Evolutionary conservation across 2,329 filamentous ascomycete species (phyloP).

Genomic region (Xylariaceae sp.): DNA sequence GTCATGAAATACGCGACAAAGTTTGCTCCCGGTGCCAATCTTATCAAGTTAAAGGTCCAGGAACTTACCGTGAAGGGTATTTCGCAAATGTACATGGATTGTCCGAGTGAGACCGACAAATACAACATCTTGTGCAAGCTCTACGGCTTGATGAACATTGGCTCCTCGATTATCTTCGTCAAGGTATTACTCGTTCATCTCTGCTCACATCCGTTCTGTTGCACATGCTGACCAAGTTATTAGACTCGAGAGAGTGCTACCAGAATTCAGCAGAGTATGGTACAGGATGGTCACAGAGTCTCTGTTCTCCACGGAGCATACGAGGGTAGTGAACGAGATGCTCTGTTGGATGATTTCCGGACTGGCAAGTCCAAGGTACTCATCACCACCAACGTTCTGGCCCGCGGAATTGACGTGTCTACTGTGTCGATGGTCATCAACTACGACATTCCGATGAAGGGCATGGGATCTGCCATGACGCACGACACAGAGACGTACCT

Average conservation of each 20-base stretch:
- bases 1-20: conserved; percentile 76
- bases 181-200: conserved; percentile 47
- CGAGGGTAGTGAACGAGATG: conserved; percentile 76
- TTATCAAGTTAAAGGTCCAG: conserved; percentile 79
- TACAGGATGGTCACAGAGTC: conserved; percentile 82
- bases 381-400: conserved; percentile 94
- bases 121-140: conserved; percentile 85
- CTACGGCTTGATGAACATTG: conserved; percentile 93
- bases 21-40: conserved; percentile 80
- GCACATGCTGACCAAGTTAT: conserved; percentile 9
- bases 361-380: conserved; percentile 85
- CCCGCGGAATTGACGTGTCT: conserved; percentile 87
- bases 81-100: conserved; percentile 96
- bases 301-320: conserved; percentile 83
- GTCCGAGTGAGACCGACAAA: conserved; percentile 71
- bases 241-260: conserved; percentile 79
- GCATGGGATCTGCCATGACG: conserved; percentile 62
- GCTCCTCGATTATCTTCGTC: conserved; percentile 97
- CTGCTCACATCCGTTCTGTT: background rate
- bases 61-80: conserved; percentile 96
- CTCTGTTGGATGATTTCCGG: conserved; percentile 80
- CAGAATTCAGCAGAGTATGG: conserved; percentile 81
- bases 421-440: conserved; percentile 98
- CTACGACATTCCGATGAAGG: conserved; percentile 78
- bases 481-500: conserved; percentile 94